Base-by-base conservation (phyloP, 1,284 basidiomycete genomes). In the Flammula alnicola region DNA sequence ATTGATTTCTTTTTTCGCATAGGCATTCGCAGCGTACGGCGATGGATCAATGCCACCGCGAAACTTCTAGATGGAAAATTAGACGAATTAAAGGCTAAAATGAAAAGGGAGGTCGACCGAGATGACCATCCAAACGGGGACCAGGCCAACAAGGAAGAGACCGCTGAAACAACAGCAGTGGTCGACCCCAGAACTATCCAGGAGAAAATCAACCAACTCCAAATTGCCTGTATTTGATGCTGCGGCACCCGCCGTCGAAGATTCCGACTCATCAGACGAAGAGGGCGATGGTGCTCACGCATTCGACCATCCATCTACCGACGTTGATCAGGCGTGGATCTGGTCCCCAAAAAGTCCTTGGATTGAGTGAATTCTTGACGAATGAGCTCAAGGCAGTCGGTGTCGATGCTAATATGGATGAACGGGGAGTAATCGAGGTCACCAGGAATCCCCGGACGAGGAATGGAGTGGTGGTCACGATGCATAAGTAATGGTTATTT, bases 341-440 rank as follows among this genome's bases (percentile, higher is more conserved):
- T 88, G 86, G 86, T 64, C 88, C 37, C 83, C 86, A 0, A 66
- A 72, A 47, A 86, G 88, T 64, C 25, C 65, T 84, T n/a, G 85
- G 84, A 0, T 60, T 87, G 49, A 83, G 79, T 45, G 62, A 67
- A 35, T 61, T 78, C 19, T 66, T 85, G 52, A 74, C 80, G n/a
- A 60, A 67, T 33, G 77, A 79, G 42, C 72, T 84, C 48, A 66
- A 66, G 25, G 62, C 55, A 27, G 66, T 51, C 8, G 75, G 73
- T 9, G 68, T 77, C 3, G 63, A 70, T 41, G 79, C 80, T 10
- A 82, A 78, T 52, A 77, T 86, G 68, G 74, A 78, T 56, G 63
- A 67, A 39, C 71, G 73, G 56, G 80, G 80, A 12, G 71, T 76
- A 29, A 80, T 83, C 12, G 76, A 80, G 53, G 80, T 83, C 7